Evolutionary conservation across 805 yeast species (phyloP).

Genomic region (Millerago galiae): DNA sequence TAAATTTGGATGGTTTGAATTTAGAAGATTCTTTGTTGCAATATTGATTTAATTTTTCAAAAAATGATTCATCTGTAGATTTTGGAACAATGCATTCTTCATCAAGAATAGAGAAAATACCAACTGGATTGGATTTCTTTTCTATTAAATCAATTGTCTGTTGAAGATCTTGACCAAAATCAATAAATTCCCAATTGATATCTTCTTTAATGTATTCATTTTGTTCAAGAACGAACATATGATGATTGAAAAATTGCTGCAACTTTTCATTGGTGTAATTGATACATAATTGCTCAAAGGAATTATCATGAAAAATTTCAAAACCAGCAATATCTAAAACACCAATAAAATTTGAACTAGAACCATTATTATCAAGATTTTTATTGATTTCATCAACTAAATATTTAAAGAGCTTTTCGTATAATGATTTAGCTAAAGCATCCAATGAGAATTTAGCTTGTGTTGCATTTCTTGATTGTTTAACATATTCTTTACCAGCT

Average conservation of each 20-base stretch:
- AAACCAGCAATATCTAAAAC: constrained; percentile 97
- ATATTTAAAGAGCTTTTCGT: constrained; percentile 75
- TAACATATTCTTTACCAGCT: constrained; percentile 84
- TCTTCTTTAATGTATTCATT: constrained; percentile 91
- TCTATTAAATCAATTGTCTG: constrained; percentile 93
- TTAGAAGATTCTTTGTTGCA: constrained; percentile 51
- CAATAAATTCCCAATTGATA: constrained; percentile 94
- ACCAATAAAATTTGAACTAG: constrained; percentile 66
- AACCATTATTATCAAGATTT: constrained; percentile 44
- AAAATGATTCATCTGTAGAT: constrained; percentile 75
- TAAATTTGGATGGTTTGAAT: constrained; percentile 67
- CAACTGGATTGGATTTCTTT: constrained; percentile 63
- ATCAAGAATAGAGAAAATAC: constrained; percentile 78
- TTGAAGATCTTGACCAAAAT: constrained; percentile 90
- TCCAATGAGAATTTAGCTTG: constrained; percentile 81
- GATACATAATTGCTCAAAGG: constrained; percentile 95
- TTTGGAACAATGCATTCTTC: constrained; percentile 96
- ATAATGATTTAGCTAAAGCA: constrained; percentile 80
- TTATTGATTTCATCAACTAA: constrained; percentile 72
- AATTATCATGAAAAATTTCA: constrained; percentile 89
- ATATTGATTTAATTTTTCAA: constrained; percentile 64
- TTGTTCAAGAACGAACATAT: constrained; percentile 95
- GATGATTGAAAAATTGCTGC: constrained; percentile 97
- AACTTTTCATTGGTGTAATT: constrained; percentile 95
- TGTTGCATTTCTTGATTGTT: constrained; percentile 67